These are phyloP conservation scores for Triticum monococcum DNA, from an alignment of 176 grass and related monocot species.

Conservation along the genomic window DNA sequence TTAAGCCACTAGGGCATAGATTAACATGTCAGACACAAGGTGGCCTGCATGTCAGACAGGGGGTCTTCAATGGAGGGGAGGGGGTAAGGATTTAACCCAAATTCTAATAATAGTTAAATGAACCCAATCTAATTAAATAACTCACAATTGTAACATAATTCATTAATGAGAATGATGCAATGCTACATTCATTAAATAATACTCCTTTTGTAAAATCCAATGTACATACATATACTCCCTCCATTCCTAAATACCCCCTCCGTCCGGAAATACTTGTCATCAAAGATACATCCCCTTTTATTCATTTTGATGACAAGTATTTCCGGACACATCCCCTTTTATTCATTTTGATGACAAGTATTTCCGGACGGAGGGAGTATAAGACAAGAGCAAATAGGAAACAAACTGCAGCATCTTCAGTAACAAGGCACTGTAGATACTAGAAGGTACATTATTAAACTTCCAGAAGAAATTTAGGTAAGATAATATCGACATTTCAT, in stretches of 20 bases:
- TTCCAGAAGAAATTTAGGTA: neutral
- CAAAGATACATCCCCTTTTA: too few species aligned
- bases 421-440: neutral
- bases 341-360: too few species aligned
- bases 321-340: too few species aligned
- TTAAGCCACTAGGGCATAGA: neutral
- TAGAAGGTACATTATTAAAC: slow-evolving; percentile 3
- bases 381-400: slow-evolving; percentile 12
- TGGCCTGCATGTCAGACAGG: neutral
- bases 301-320: too few species aligned
- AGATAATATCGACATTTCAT: slow-evolving; percentile 9
- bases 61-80: neutral
- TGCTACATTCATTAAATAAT: too few species aligned
- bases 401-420: neutral
- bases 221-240: too few species aligned
- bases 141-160: neutral
- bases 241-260: too few species aligned
- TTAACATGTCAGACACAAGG: neutral
- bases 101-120: neutral
- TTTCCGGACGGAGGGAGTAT: too few species aligned
- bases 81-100: neutral
- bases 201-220: neutral
- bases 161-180: neutral
- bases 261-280: too few species aligned
- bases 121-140: slow-evolving; percentile 6